Base-by-base conservation (phyloP, 371 early-diverging fungal species). In the Umbelopsis sp. region DNA sequence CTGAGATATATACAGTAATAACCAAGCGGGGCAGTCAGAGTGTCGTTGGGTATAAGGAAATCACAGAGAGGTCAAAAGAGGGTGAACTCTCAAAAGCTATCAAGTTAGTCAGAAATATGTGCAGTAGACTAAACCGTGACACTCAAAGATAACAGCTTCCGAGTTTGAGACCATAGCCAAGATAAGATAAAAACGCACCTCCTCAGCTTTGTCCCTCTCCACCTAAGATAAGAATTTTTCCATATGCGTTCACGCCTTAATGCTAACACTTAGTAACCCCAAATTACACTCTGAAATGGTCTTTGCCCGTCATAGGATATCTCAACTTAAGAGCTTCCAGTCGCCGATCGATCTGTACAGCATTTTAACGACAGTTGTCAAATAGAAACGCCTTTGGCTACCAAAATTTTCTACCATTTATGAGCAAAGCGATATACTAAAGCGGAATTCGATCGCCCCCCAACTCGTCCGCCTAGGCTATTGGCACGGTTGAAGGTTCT, bases 111-210 rank as follows among this genome's bases (percentile, higher is more conserved):
- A 29, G 57, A 57, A 57, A 57, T 57, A 57, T 57, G 12, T 12
- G 12, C 57, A 10, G 35, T 57, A 57, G 18, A n/a, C 57, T 57
- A 35, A 35, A 57, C 18, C 57, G 57, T 57, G 35, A 57, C 35
- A 57, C 57, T 12, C 57, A 57, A 57, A 57, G 57, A 57, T 57
- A 57, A 57, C 57, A 57, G 57, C 35, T 57, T 57, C 57, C 57
- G 57, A 29, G 57, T 57, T 20, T 35, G 35, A 32, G 57, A 14
- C 18, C 35, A 57, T 57, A 29, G n/a, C 35, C 57, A 29, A 35
- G 57, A 57, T 57, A 57, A 57, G 57, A 57, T 57, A 57, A 57
- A 37, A 29, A 35, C 10, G 35, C 18, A 29, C 35, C 37, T 57
- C 57, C 48, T 48, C 29, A 57, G n/a, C 35, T 57, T 57, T 57